phyloP scores from a whole-genome alignment of 176 grass and related monocot genomes.

The Lolium perenne region DNA sequence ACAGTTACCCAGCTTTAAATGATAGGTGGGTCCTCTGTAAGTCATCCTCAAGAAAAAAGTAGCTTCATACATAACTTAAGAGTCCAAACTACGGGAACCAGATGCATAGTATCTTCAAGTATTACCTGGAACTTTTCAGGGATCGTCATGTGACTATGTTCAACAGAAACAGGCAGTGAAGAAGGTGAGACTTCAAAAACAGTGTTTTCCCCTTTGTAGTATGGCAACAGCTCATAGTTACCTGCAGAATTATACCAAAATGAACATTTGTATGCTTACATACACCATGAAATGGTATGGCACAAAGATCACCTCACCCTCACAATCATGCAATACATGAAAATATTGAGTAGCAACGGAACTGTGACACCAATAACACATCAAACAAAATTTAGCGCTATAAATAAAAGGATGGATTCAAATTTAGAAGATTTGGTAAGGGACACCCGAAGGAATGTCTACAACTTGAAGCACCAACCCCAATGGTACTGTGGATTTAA shows the following conservation, averaged over 20 bases:
- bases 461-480: constrained; percentile 20
- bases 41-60: constrained; percentile 19
- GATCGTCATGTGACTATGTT: constrained; percentile 73
- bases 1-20: constrained; percentile 5
- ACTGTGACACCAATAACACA: constrained; percentile 1
- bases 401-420: constrained; percentile 1
- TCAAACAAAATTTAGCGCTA: background rate
- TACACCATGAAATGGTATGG: constrained; percentile 6
- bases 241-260: constrained; percentile 61
- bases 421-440: background rate
- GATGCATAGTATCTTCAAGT: constrained; percentile 31
- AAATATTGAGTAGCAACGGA: constrained; percentile 21
- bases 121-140: constrained; percentile 92
- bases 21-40: constrained; percentile 12
- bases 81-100: constrained; percentile 18
- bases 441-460: background rate
- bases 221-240: constrained; percentile 82
- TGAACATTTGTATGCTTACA: constrained; percentile 6
- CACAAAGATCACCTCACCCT: background rate
- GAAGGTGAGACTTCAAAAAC: constrained; percentile 93
- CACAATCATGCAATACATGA: constrained; percentile 18
- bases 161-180: constrained; percentile 70
- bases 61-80: constrained; percentile 14
- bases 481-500: constrained; percentile 7
- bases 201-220: constrained; percentile 97